Conservation (phyloP, 306 rosid species). For the Fragaria vesca region DNA sequence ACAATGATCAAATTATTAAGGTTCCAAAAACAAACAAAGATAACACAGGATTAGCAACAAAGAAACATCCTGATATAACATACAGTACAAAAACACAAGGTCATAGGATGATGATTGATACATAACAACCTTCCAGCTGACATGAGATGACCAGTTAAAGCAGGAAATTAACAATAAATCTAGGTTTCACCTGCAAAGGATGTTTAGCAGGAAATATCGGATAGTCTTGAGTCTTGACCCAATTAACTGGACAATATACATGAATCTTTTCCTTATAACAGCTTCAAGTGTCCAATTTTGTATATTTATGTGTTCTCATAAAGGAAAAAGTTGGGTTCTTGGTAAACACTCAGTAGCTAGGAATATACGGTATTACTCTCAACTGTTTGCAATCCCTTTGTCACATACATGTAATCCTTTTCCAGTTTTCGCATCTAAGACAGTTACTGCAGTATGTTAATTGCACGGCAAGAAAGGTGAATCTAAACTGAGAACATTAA, state of each 20-base stretch:
- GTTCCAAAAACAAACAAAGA: background rate
- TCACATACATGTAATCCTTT: background rate
- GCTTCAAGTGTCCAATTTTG: background rate
- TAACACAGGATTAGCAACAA: background rate
- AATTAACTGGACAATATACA: background rate
- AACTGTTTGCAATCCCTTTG: background rate
- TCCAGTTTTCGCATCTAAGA: background rate
- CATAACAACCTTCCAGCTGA: slow-evolving; percentile 3
- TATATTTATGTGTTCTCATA: background rate
- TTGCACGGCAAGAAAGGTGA: background rate
- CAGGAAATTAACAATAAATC: background rate
- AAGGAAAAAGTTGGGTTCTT: no score
- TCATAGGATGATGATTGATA: background rate
- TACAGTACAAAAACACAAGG: background rate
- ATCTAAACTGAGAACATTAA: background rate
- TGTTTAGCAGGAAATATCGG: background rate
- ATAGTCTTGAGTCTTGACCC: background rate
- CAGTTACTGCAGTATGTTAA: background rate
- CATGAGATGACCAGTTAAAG: background rate
- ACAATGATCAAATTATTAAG: background rate
- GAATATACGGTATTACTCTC: background rate
- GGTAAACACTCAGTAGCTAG: background rate
- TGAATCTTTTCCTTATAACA: background rate
- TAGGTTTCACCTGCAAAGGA: background rate
- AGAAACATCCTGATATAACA: background rate